phyloP scores from a whole-genome alignment of 164 flowering plant genomes.

The Akebia trifoliata region DNA sequence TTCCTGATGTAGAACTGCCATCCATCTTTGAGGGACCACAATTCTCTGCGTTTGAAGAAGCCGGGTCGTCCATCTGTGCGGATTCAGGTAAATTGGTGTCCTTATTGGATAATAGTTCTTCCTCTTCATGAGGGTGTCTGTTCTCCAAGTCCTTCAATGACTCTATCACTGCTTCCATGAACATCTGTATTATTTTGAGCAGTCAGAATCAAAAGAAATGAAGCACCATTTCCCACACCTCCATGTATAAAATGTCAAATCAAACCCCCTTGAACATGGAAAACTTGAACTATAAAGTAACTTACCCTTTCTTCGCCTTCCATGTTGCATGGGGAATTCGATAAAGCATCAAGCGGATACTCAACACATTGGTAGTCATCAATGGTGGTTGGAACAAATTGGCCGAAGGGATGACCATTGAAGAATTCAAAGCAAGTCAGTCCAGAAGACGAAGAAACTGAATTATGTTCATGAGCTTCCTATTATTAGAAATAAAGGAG shows the following conservation, averaged over 20 bases:
- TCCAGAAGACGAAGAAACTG: constrained; percentile 48
- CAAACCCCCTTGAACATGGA: background rate
- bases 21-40: constrained; percentile 14
- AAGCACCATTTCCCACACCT: too few species aligned
- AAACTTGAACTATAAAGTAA: background rate
- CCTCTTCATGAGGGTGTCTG: constrained; percentile 34
- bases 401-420: constrained; percentile 51
- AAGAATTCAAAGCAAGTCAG: constrained; percentile 81
- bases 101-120: constrained; percentile 19
- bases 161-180: constrained; percentile 74
- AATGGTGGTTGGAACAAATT: constrained; percentile 48
- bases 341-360: constrained; percentile 54
- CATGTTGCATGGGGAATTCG: constrained; percentile 62
- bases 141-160: constrained; percentile 72
- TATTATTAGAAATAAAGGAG: constrained; percentile 31
- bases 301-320: constrained; percentile 92
- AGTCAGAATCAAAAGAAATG: background rate
- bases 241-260: too few species aligned
- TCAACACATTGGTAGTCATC: constrained; percentile 83
- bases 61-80: constrained; percentile 18
- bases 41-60: constrained; percentile 24
- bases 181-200: constrained; percentile 48
- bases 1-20: constrained; percentile 13
- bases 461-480: constrained; percentile 41
- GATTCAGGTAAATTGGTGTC: constrained; percentile 16